Evolutionary conservation across 148 eudicot species (phyloP), one percentile per base, ranked within the genome.

Genomic region (Silene uniflora): DNA sequence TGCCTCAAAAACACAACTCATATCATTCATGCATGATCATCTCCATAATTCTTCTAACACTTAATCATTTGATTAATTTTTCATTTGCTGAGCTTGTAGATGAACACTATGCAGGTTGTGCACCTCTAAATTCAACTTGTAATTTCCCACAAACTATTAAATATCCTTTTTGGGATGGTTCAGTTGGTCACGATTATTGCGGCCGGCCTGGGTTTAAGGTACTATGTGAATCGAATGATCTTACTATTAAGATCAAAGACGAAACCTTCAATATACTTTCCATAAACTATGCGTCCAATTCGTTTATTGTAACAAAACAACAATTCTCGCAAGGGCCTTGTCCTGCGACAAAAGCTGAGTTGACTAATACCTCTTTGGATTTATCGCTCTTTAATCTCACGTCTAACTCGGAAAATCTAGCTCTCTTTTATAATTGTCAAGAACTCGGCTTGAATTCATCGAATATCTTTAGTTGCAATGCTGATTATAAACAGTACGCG

Each of bases 91-190:
- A n/a, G n/a, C 6, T 17, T 58, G 62, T 58, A 58, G 62, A 58
- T 0, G 19, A 24, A 1, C 49, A 13, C 5, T 79, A 73, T 21
- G 27, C 49, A 2, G 42, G 4, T 4, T 79, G 81, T 68, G 54
- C 67, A 21, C 81, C 81, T 5, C 0, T n/a, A 7, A 47, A 73
- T 0, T 59, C 73, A 44, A 25, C 61, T 27, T 79, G 77, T 46
- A 76, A 58, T 1, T 12, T 10, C 6, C 0, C 3, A 5, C 25
- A 25, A 12, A 46, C 44, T 16, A 49, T 81, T 23, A 1, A 42
- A 12, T 84, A 79, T 67, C 87, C 87, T 11, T 84, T 84, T 25
- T 82, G 82, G 78, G 85, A 80, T 6, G n/a, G 63, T 24, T 67
- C 7, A 19, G 71, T 54, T 3, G 79, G 75, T n/a, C n/a, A n/a